Evolutionary conservation across 495 filamentous ascomycete genomes (phyloP).

Genomic region (Neurospora terricola): DNA sequence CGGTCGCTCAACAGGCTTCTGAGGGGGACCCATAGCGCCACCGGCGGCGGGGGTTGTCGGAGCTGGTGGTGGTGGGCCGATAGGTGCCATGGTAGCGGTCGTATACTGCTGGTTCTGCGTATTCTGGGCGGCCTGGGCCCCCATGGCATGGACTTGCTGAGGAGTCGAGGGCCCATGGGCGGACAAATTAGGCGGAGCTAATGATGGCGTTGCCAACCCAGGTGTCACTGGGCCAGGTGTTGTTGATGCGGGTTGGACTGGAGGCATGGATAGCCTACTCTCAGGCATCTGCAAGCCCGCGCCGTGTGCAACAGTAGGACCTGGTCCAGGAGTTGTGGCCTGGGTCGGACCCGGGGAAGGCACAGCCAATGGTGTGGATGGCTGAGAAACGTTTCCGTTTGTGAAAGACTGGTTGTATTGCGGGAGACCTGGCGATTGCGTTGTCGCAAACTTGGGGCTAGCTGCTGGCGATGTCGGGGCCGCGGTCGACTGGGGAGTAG

Average conservation of each 20-base stretch:
- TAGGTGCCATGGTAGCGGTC: constrained; percentile 28
- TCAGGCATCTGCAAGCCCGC: neutral
- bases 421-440: neutral
- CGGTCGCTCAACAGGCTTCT: constrained; percentile 57
- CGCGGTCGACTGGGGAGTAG: constrained; percentile 6
- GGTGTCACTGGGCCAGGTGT: neutral
- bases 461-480: neutral
- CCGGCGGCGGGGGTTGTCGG: constrained; percentile 9
- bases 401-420: neutral
- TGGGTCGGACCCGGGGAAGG: neutral
- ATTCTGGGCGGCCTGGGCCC: neutral
- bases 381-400: neutral
- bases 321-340: neutral
- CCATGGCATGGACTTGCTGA: neutral
- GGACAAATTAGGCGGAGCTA: neutral
- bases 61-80: constrained; percentile 13
- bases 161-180: neutral
- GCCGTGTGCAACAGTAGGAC: neutral
- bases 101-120: constrained; percentile 23
- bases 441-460: neutral
- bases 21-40: constrained; percentile 70
- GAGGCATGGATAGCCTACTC: neutral
- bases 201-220: neutral
- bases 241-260: neutral
- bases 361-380: neutral